phyloP scores from a whole-genome alignment of 176 grass and related monocot species.

The Cenchrus americanus region DNA sequence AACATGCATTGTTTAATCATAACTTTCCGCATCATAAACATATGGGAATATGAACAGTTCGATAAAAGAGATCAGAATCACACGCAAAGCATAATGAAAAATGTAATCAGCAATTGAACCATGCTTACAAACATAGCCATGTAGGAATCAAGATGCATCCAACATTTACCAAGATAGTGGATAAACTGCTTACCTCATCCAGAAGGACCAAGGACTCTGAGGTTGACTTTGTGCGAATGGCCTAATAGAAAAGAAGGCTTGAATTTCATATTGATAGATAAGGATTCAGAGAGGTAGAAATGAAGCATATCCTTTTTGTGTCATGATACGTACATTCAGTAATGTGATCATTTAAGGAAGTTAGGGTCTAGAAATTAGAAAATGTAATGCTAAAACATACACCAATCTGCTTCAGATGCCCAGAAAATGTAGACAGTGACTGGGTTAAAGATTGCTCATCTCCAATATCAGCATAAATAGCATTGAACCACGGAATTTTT shows the following conservation, averaged over 20 bases:
- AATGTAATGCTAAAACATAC: conserved; percentile 51
- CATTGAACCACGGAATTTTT: conserved; percentile 87
- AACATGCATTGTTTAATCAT: conserved; percentile 24
- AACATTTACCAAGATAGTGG: conserved; percentile 18
- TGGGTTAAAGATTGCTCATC: conserved; percentile 84
- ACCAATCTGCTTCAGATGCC: conserved; percentile 76
- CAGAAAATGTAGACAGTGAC: conserved; percentile 86
- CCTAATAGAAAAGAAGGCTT: conserved; percentile 46
- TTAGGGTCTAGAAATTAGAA: conserved; percentile 23
- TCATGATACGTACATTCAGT: background rate
- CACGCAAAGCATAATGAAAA: background rate
- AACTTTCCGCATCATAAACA: conserved; percentile 3
- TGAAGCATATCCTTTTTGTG: background rate
- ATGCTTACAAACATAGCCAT: conserved; percentile 12
- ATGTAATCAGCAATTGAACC: conserved; percentile 5
- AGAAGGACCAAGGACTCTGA: conserved; percentile 73
- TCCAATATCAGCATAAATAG: conserved; percentile 86
- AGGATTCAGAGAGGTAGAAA: conserved; percentile 29
- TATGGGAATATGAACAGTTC: background rate
- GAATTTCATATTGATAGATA: conserved; percentile 27
- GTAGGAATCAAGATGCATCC: conserved; percentile 10
- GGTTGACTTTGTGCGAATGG: conserved; percentile 60
- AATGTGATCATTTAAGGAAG: background rate
- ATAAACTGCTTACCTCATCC: conserved; percentile 67
- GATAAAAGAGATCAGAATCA: background rate